phyloP scores from a whole-genome alignment of 2,329 filamentous ascomycete genomes.

The Verticillium klebahnii region DNA sequence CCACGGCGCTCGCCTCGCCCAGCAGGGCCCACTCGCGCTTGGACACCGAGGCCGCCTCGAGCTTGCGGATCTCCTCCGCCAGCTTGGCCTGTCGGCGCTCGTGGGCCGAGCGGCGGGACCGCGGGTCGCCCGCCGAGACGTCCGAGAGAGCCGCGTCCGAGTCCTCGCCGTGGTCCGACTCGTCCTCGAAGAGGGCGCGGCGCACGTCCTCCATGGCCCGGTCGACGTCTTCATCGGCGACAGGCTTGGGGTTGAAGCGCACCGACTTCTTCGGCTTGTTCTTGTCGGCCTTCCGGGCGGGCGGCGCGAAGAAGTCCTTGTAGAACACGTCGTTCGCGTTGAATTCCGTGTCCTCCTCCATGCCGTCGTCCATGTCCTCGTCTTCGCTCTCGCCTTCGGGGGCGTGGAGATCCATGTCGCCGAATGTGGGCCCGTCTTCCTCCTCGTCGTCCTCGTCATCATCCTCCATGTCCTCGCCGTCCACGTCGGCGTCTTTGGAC shows the following conservation, averaged over 20 bases:
- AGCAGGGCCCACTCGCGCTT: conserved; percentile 88
- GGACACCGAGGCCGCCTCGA: conserved; percentile 84
- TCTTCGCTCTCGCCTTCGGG: conserved; percentile 65
- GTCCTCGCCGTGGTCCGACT: conserved; percentile 55
- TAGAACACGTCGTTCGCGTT: conserved; percentile 91
- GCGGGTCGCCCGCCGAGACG: conserved; percentile 63
- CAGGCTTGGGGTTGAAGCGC: conserved; percentile 33
- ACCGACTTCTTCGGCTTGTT: conserved; percentile 38
- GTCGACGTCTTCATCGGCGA: conserved; percentile 65
- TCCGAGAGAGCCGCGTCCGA: conserved; percentile 63
- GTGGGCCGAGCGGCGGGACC: conserved; percentile 75
- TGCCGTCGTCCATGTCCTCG: conserved; percentile 53
- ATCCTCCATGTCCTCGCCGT: conserved; percentile 25
- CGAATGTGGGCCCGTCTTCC: conserved; percentile 80
- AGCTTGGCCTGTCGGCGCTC: conserved; percentile 83
- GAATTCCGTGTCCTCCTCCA: conserved; percentile 46
- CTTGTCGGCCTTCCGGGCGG: conserved; percentile 62
- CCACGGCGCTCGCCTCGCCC: conserved; percentile 78
- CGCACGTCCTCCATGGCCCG: conserved; percentile 83
- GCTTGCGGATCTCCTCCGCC: conserved; percentile 81
- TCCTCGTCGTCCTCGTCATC: conserved; percentile 60
- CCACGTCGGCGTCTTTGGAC: conserved; percentile 20
- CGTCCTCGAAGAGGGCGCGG: conserved; percentile 84
- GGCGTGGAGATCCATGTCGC: conserved; percentile 69
- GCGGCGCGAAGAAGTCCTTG: conserved; percentile 88